Conservation (phyloP, 2,329 filamentous ascomycete genomes). For the Neocatenulostroma microsporum region DNA sequence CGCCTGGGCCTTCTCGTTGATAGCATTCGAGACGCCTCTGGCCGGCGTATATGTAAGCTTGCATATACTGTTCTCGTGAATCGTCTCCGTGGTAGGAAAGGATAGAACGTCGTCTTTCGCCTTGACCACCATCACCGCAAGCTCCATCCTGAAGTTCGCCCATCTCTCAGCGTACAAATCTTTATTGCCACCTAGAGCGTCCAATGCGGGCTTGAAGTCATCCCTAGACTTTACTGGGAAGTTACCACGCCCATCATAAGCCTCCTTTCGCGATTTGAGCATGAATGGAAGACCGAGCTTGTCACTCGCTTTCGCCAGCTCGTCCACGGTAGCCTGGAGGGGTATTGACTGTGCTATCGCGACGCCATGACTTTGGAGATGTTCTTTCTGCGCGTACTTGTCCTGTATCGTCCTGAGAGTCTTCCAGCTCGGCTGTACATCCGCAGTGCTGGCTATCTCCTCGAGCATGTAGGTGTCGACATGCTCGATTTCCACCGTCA, state of each 20-base stretch:
- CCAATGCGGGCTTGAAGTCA: conserved; percentile 58
- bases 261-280: conserved; percentile 83
- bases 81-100: conserved; percentile 86
- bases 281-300: conserved; percentile 76
- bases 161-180: conserved; percentile 85
- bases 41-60: conserved; percentile 85
- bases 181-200: conserved; percentile 57
- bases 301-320: conserved; percentile 55
- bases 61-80: conserved; percentile 94
- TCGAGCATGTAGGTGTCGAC: conserved; percentile 84
- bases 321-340: conserved; percentile 52
- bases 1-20: conserved; percentile 60
- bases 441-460: conserved; percentile 61
- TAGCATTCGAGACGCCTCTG: conserved; percentile 54
- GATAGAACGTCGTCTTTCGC: conserved; percentile 67
- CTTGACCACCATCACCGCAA: conserved; percentile 91
- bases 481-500: conserved; percentile 94
- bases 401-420: conserved; percentile 87
- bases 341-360: conserved; percentile 65
- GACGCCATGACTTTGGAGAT: conserved; percentile 60
- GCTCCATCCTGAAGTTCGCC: conserved; percentile 74
- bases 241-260: conserved; percentile 84
- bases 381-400: conserved; percentile 83
- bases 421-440: conserved; percentile 70
- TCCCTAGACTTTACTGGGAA: conserved; percentile 53